phyloP scores from a whole-genome alignment of 192 early-diverging fungal genomes.

The Ramicandelaber brevisporus region DNA sequence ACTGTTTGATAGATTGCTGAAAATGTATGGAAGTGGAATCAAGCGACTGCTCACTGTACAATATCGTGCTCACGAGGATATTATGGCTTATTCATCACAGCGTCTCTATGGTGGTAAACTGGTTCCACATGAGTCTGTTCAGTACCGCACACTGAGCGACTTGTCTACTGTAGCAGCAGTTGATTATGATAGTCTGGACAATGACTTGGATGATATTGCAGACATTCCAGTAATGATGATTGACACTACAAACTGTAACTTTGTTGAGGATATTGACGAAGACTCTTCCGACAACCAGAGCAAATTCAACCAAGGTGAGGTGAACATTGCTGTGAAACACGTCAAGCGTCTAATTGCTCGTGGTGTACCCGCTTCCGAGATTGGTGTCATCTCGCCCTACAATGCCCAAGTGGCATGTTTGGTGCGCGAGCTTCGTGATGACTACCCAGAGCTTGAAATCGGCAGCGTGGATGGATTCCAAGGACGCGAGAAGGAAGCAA shows the following conservation, averaged over 20 bases:
- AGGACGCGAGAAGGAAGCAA: slow-evolving; percentile 73
- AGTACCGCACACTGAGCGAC: slow-evolving; percentile 32
- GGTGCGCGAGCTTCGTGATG: slow-evolving; percentile 17
- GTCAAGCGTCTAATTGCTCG: slow-evolving; percentile 29
- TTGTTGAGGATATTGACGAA: slow-evolving; percentile 11
- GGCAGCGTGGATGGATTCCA: slow-evolving; percentile 79
- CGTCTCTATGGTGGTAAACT: slow-evolving; percentile 45
- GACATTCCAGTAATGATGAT: slow-evolving; percentile 30
- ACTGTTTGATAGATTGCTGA: slow-evolving; percentile 55
- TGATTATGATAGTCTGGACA: too few relatives aligned
- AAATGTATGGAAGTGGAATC: slow-evolving; percentile 22
- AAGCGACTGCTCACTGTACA: slow-evolving; percentile 52
- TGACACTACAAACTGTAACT: slow-evolving; percentile 30
- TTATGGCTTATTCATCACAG: slow-evolving; percentile 47
- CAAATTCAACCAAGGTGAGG: slow-evolving; percentile 57
- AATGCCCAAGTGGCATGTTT: slow-evolving; percentile 42
- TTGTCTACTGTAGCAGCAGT: too few relatives aligned
- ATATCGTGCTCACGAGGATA: slow-evolving; percentile 68
- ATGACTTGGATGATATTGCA: too few relatives aligned
- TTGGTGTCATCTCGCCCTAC: slow-evolving; percentile 78
- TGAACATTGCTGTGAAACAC: slow-evolving; percentile 28
- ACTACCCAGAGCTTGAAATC: slow-evolving; percentile 39
- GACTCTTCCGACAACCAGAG: slow-evolving; percentile 14
- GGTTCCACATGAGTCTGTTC: slow-evolving; percentile 32
- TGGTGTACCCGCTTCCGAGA: slow-evolving; percentile 30